phyloP scores from a whole-genome alignment of 768 basidiomycete species.

The Leccinum variicolor region DNA sequence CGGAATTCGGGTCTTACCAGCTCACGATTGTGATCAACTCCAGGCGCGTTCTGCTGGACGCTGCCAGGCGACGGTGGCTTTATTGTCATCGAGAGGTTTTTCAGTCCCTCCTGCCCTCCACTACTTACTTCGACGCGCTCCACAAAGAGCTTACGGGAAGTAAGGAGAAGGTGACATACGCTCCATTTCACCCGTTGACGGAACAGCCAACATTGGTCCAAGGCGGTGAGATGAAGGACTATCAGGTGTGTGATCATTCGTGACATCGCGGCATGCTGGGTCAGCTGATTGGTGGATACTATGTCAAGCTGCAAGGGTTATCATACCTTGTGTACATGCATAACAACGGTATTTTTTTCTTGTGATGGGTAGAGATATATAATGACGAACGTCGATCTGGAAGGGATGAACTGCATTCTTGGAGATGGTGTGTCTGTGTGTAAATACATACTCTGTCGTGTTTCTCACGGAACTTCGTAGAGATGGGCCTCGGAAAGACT shows the following conservation, averaged over 20 bases:
- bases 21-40: constrained; percentile 38
- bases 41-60: constrained; percentile 38
- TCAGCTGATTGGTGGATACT: not conserved
- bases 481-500: constrained; percentile 65
- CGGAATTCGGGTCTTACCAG: constrained; percentile 22
- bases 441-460: not conserved
- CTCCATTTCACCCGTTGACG: constrained; percentile 37
- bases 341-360: constrained; percentile 50
- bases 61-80: constrained; percentile 45
- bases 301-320: constrained; percentile 51
- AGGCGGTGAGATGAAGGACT: constrained; percentile 66
- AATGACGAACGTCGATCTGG: not conserved
- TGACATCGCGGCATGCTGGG: not conserved
- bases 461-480: constrained; percentile 24
- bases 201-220: constrained; percentile 50
- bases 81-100: constrained; percentile 43
- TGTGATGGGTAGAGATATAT: not conserved
- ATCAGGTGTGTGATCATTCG: constrained; percentile 45
- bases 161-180: constrained; percentile 24
- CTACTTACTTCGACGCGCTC: constrained; percentile 39
- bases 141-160: constrained; percentile 29
- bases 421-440: constrained; percentile 52
- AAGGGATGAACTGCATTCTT: constrained; percentile 67
- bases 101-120: constrained; percentile 43
- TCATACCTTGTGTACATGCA: constrained; percentile 66